Evolutionary conservation across 306 rosid species (phyloP), one percentile per base, ranked within the genome.

Genomic region (Pterocarpus santalinus): DNA sequence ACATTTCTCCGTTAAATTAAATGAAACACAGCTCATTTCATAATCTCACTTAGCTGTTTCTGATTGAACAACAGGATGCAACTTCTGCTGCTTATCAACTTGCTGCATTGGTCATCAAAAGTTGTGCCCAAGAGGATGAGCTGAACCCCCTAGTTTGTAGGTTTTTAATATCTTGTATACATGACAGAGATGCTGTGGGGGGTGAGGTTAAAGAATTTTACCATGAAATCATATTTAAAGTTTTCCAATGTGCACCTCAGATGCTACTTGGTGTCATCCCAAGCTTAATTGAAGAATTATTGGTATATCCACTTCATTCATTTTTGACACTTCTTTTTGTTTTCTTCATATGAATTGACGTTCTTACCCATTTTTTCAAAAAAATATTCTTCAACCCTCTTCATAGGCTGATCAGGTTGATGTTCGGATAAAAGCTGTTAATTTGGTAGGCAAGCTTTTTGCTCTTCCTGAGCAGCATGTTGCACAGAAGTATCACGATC

Each of bases 381-480:
- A 69, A 73, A 74, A 11, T 8, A 47, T 11, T 81, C 53, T 84
- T 43, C 72, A 61, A 61, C 80, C 53, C 35, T 52, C 28, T 84
- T 65, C 58, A 79, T 71, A 95, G 99, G 94, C 97, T 73, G 99
- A 93, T 80, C 98, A 95, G 81, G 98, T 95, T 57, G 99, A 95
- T 83, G 89, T 88, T 72, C 89, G 98, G 79, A 92, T 95, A 67
- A 91, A 95, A 90, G 96, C 99, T 81, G 98, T 95, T 75, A 89
- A 84, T 79, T 89, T 95, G 83, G 84, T 91, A 28, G 99, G 99
- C 51, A 91, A 89, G 82, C 92, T 95, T 79, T 85, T 93, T 84
- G 79, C 97, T 34, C 85, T 93, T 80, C 88, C 98, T 7, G 87
- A 82, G 44, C 86, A 85, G 84, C 86, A 71, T 72, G 91, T 84